Evolutionary conservation across 345 rosid species (phyloP), one percentile per base, ranked within the genome.

Genomic region (Barbarea vulgaris): DNA sequence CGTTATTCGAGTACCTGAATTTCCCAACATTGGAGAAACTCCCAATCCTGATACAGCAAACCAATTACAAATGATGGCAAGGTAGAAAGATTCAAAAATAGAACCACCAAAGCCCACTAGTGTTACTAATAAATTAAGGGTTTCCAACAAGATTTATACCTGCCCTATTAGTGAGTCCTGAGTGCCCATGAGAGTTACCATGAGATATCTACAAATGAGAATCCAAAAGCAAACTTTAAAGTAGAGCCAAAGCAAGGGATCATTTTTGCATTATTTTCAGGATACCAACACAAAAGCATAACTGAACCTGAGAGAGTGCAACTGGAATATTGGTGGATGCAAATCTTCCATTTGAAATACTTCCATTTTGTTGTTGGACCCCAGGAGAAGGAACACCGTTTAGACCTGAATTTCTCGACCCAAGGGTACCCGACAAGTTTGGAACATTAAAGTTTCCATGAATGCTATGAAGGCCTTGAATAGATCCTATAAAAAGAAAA

Each of bases 111-210:
- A 84, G 80, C 69, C 88, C 85, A 85, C 85, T 85, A 36, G 87
- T 77, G 80, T 84, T 82, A 81, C 84, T 84, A 80, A 83, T 76
- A 79, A 86, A 86, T 50, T 80, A 88, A 39, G 82, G 88, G 56
- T 81, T 90, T 84, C 89, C 89, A 71, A 83, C 86, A 80, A 83
- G 80, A 55, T 77, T 68, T 48, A 83, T 83, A 85, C 92, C 96
- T 81, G 93, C 93, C 84, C 99, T 90, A 71, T 81, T 90, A 52
- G 89, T 55, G 47, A 94, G 88, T 79, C 92, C 98, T 52, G 98
- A 85, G 80, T 89, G 92, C 37, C 96, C 93, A 80, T 88, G 97
- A 34, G 96, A 84, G 77, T 87, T 81, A 44, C 90, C 91, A 73
- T 89, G 97, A 79, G 97, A 84, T 51, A 94, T 77, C 99, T 94